These are phyloP conservation scores for Backusella morwellensis DNA, from an alignment of 192 early-diverging fungal species.

Conservation along the genomic window DNA sequence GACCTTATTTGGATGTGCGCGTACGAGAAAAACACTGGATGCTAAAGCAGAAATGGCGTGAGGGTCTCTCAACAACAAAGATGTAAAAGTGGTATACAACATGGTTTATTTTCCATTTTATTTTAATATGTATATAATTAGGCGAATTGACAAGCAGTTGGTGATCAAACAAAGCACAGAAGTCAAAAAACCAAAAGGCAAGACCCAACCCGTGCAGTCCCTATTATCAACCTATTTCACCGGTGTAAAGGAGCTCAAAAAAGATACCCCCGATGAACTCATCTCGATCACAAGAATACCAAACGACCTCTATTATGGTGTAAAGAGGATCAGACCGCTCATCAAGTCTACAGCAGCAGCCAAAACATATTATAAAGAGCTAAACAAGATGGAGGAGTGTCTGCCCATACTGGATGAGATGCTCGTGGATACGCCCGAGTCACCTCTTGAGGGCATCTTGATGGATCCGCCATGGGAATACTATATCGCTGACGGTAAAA, in stretches of 20 bases:
- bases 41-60: conserved; percentile 28
- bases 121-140: not conserved
- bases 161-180: not conserved
- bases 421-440: not conserved
- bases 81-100: not conserved
- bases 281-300: conserved; percentile 23
- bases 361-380: conserved; percentile 22
- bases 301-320: conserved; percentile 36
- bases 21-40: conserved; percentile 16
- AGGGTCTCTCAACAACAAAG: conserved; percentile 27
- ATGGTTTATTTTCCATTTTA: not conserved
- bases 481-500: conserved; percentile 45
- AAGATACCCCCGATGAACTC: conserved; percentile 39
- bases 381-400: conserved; percentile 28
- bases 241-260: conserved; percentile 35
- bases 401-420: conserved; percentile 8
- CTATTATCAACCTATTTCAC: conserved; percentile 37
- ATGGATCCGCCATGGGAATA: conserved; percentile 62
- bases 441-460: conserved; percentile 49
- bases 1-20: conserved; percentile 18
- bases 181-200: not conserved
- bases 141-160: not conserved
- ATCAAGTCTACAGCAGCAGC: not conserved
- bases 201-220: conserved; percentile 4
- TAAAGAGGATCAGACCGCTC: conserved; percentile 27